A percentile compares a stretch with the other conserved stretches of the same genome.
Evolutionary conservation across 1,284 basidiomycete species (phyloP).

Genomic region (Mycena sp.): DNA sequence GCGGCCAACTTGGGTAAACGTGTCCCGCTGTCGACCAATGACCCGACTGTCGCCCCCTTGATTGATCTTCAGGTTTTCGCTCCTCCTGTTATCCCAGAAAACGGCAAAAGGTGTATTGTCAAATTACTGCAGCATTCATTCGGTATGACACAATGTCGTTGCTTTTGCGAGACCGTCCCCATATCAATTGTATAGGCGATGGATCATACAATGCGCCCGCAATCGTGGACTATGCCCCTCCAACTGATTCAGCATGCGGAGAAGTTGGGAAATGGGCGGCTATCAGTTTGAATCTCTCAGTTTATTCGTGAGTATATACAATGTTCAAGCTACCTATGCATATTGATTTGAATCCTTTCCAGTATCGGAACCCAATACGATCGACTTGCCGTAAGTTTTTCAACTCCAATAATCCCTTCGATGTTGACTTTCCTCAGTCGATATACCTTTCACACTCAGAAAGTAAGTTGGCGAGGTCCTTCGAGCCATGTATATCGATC

Average conservation of each 20-base stretch:
- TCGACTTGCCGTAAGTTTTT: slow-evolving; percentile 40
- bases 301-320: slow-evolving; percentile 42
- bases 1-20: slow-evolving; percentile 36
- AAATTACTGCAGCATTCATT: slow-evolving; percentile 47
- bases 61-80: slow-evolving; percentile 53
- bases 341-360: not conserved
- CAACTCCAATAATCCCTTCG: too few relatives aligned
- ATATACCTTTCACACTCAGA: slow-evolving; percentile 51
- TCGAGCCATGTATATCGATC: not conserved
- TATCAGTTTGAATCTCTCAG: slow-evolving; percentile 50
- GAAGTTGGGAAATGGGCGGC: slow-evolving; percentile 49
- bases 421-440: slow-evolving; percentile 10
- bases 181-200: slow-evolving; percentile 16
- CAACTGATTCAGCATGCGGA: slow-evolving; percentile 44
- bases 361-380: slow-evolving; percentile 54
- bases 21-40: slow-evolving; percentile 47
- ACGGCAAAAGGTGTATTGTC: slow-evolving; percentile 45
- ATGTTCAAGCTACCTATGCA: not conserved
- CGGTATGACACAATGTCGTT: slow-evolving; percentile 23
- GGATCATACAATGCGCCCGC: slow-evolving; percentile 44
- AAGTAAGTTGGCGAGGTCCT: slow-evolving; percentile 37
- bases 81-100: slow-evolving; percentile 47
- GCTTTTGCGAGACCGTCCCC: not conserved
- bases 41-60: slow-evolving; percentile 45
- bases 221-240: slow-evolving; percentile 48